Evolutionary conservation across 108 stramenopile genomes (phyloP).

Genomic region (Skeletonema menzelii): DNA sequence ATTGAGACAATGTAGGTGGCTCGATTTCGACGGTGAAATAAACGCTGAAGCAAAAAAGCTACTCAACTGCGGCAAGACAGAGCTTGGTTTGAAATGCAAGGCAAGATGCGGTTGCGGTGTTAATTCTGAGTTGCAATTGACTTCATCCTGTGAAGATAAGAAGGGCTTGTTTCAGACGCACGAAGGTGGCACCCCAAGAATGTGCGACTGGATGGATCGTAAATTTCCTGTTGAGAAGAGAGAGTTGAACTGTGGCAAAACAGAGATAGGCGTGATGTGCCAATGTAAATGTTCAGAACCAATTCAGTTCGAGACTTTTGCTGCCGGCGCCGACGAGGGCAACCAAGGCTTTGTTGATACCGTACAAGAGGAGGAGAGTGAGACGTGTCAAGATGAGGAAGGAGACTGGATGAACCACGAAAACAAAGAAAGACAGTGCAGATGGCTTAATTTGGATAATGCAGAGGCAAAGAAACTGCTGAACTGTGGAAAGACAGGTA

Average conservation of each 20-base stretch:
- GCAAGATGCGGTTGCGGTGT: not conserved
- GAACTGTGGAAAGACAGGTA: conserved; percentile 17
- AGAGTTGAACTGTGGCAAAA: conserved; percentile 20
- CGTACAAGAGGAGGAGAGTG: no score
- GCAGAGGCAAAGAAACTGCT: conserved; percentile 25
- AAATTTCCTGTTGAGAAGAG: conserved; percentile 5
- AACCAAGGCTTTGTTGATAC: no score
- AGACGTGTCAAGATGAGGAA: not conserved
- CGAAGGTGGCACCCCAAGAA: not conserved
- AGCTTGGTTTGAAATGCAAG: conserved; percentile 36
- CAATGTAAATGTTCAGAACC: conserved; percentile 10
- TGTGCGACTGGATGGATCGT: conserved; percentile 22
- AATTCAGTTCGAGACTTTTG: not conserved
- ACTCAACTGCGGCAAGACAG: conserved; percentile 31
- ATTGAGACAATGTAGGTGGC: conserved; percentile 26
- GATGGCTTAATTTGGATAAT: conserved; percentile 35
- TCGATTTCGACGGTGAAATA: conserved; percentile 19
- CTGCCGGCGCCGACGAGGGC: no score
- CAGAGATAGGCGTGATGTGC: conserved; percentile 23
- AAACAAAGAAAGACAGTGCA: conserved; percentile 11
- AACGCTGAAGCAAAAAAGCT: conserved; percentile 25
- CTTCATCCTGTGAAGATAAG: conserved; percentile 9
- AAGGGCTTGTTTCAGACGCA: conserved; percentile 9
- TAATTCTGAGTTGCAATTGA: no score
- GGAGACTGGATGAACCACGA: not conserved